Evolutionary conservation across 345 rosid genomes (phyloP).

Genomic region (Acer negundo): DNA sequence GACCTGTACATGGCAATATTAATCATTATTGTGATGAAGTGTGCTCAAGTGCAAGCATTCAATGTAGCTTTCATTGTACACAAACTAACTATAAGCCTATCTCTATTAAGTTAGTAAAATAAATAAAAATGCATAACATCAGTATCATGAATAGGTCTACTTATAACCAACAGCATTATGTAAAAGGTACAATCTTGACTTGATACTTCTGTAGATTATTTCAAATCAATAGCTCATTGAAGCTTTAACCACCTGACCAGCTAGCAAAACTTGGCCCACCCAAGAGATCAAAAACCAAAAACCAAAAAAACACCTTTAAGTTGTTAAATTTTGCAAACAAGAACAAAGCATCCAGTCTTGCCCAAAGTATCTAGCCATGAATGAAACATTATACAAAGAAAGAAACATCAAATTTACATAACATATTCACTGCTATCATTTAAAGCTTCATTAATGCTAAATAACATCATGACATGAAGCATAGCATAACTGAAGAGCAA

Average conservation of each 20-base stretch:
- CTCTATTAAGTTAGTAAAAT: background rate
- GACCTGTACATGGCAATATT: constrained; percentile 42
- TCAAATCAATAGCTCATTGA: background rate
- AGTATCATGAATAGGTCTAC: background rate
- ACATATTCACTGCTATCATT: background rate
- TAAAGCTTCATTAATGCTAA: background rate
- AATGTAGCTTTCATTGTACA: background rate
- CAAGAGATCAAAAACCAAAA: constrained; percentile 9
- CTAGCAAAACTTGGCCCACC: background rate
- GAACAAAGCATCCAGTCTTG: background rate
- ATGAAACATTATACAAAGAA: background rate
- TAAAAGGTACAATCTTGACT: background rate
- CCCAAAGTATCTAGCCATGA: background rate
- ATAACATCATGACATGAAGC: background rate
- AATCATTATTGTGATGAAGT: constrained; percentile 18
- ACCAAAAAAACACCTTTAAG: background rate
- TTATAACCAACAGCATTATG: background rate
- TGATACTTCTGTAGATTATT: background rate
- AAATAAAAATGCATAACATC: background rate
- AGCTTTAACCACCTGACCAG: background rate
- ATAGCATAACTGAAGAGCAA: background rate
- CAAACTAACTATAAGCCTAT: background rate
- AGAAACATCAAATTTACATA: background rate
- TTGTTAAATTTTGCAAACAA: background rate
- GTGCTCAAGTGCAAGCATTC: constrained; percentile 18